Evolutionary conservation across 768 basidiomycete species (phyloP).

Genomic region (Lactarius tabidus): DNA sequence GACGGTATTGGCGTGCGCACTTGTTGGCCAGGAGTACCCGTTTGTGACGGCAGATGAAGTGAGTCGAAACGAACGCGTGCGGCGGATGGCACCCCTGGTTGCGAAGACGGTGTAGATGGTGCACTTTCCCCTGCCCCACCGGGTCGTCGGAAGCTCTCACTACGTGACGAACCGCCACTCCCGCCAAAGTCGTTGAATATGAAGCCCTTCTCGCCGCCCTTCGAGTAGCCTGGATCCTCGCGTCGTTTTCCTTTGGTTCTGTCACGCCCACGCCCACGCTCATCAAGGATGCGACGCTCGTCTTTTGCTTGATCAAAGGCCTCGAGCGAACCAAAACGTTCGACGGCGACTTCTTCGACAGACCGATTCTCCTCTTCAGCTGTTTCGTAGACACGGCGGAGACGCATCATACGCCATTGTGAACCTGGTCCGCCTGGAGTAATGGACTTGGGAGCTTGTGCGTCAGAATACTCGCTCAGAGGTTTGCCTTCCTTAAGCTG

Average conservation of each 20-base stretch:
- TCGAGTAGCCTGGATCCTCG: constrained; percentile 28
- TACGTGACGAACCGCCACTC: constrained; percentile 69
- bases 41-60: constrained; percentile 56
- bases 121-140: constrained; percentile 52
- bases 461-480: constrained; percentile 39
- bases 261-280: constrained; percentile 48
- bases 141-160: constrained; percentile 85
- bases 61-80: constrained; percentile 55
- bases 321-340: constrained; percentile 81
- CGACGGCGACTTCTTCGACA: constrained; percentile 76
- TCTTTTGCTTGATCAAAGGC: constrained; percentile 88
- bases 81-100: constrained; percentile 32
- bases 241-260: constrained; percentile 38
- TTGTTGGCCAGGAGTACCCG: constrained; percentile 54
- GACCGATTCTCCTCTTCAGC: constrained; percentile 77
- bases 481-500: constrained; percentile 46
- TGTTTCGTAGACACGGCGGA: constrained; percentile 83
- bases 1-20: constrained; percentile 84
- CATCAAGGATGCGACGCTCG: constrained; percentile 82
- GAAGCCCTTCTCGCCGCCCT: constrained; percentile 48
- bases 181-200: constrained; percentile 64
- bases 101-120: constrained; percentile 55
- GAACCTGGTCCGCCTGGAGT: constrained; percentile 90
- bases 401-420: constrained; percentile 97
- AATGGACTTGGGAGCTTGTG: constrained; percentile 44